Evolutionary conservation across 1,284 basidiomycete species (phyloP), one percentile per base, ranked within the genome.

Genomic region (Trichosporon coremiiforme): DNA sequence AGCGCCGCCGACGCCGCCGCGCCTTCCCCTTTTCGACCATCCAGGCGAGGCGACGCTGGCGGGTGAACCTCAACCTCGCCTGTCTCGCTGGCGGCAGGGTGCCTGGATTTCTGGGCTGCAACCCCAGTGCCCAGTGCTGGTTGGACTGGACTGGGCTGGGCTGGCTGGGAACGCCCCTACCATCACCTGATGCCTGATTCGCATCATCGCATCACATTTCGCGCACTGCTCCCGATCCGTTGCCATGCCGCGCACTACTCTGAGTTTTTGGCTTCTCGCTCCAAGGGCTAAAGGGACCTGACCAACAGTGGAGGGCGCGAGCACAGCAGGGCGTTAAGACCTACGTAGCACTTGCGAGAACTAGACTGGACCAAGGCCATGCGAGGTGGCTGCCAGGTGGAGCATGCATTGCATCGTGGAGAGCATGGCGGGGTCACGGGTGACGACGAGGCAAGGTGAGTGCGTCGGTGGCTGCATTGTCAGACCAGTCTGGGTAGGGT

Each of bases 1-100:
- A 53, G 50, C 50, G 50, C 50, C 50, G 50, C 50, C 50, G 50
- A 53, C 20, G 50, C 50, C 50, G 50, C 50, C 50, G 50, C 50
- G 50, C 50, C 50, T 53, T 22, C 50, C 50, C 25, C 50, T 53
- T 53, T 53, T 25, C 9, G 20, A 53, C 17, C 50, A 25, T 25
- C 25, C 25, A 20, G 50, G 50, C 50, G 50, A n/a, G 50, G 50
- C 50, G 50, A 25, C 12, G 50, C 50, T 53, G 20, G 20, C 50
- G 50, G 50, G 50, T 22, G 9, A 22, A 22, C 20, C 50, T 53
- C 50, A 22, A 22, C 20, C 50, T 53, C 50, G 50, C 41, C 41
- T 45, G 41, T 53, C 50, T 53, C 50, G 50, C n/a, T 22, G 47
- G 50, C 20, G 20, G 5, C 50, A 4, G 20, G 10, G 50, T 25